Evolutionary conservation across 148 eudicot genomes (phyloP), one percentile per base, ranked within the genome.

Genomic region (Arctostaphylos glauca): DNA sequence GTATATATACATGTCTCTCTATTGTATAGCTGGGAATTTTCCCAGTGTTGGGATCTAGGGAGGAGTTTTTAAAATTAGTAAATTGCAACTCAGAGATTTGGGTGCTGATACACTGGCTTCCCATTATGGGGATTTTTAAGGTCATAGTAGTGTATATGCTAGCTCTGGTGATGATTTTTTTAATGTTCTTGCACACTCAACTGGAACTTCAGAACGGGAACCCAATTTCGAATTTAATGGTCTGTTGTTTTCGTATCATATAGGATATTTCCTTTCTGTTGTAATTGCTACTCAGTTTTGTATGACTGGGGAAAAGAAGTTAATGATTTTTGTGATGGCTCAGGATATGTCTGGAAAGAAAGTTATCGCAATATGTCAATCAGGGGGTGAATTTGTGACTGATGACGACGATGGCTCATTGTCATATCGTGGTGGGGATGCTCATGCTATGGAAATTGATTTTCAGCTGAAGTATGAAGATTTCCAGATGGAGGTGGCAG

Each of bases 361-460:
- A 81, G 80, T 96, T 49, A 96, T 96, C 78, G 94, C 93, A 38
- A 94, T 96, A 70, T 96, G 98, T 82, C 98, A 91, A 70, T 92
- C 92, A 0, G 98, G 98, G 5, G 98, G 98, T 31, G 90, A 85
- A 83, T 94, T 94, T 76, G 89, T 88, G 85, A 84, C 87, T 0
- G 90, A 87, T 84, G 72, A 80, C 49, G 91, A 93, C 49, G 91
- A 93, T 80, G 98, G 95, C 18, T 41, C 79, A 15, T 84, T 96
- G 87, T 81, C 86, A 38, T 96, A 96, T 85, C 85, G 81, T 86
- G 98, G 98, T 56, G 98, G 98, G 60, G 98, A 96, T 86, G 98
- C 98, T 83, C 98, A 94, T 89, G 98, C 98, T 56, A 93, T 96
- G 90, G 96, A 94, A 80, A 90, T 96, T 55, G 92, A 91, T 72